Evolutionary conservation across 257 asterid genomes (phyloP).

Genomic region (Jasminum sambac): DNA sequence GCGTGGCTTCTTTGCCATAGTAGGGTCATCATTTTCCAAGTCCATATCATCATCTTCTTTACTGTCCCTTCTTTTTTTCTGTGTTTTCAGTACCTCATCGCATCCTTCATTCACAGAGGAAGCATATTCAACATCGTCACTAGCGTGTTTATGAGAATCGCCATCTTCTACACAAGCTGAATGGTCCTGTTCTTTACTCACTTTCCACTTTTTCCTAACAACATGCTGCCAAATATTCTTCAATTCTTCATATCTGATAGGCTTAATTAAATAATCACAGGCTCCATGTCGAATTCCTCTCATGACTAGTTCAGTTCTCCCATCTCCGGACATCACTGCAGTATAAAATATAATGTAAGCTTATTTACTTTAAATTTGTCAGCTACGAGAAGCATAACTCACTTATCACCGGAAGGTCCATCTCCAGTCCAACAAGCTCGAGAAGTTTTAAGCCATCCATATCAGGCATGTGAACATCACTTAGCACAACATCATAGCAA

Average conservation of each 20-base stretch:
- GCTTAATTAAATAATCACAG: constrained; percentile 88
- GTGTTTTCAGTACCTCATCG: constrained; percentile 45
- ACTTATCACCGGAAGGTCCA: constrained; percentile 98
- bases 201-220: constrained; percentile 66
- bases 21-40: constrained; percentile 62
- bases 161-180: constrained; percentile 55
- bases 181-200: constrained; percentile 56
- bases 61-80: constrained; percentile 60
- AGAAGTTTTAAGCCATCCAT: constrained; percentile 96
- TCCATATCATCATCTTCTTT: constrained; percentile 67
- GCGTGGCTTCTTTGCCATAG: constrained; percentile 72
- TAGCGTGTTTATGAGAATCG: constrained; percentile 42
- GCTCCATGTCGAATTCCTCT: constrained; percentile 91
- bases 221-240: constrained; percentile 96
- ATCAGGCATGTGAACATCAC: constrained; percentile 98
- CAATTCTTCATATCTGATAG: constrained; percentile 77
- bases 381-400: constrained; percentile 35
- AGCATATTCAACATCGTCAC: constrained; percentile 63
- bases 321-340: constrained; percentile 93
- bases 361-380: constrained; percentile 16
- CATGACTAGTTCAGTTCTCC: constrained; percentile 72
- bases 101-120: constrained; percentile 57
- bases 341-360: constrained; percentile 28
- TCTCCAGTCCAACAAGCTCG: constrained; percentile 86
- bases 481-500: constrained; percentile 71